These are phyloP conservation scores for Candida mesenterica DNA, from an alignment of 1,139 yeast species.

Conservation along the genomic window DNA sequence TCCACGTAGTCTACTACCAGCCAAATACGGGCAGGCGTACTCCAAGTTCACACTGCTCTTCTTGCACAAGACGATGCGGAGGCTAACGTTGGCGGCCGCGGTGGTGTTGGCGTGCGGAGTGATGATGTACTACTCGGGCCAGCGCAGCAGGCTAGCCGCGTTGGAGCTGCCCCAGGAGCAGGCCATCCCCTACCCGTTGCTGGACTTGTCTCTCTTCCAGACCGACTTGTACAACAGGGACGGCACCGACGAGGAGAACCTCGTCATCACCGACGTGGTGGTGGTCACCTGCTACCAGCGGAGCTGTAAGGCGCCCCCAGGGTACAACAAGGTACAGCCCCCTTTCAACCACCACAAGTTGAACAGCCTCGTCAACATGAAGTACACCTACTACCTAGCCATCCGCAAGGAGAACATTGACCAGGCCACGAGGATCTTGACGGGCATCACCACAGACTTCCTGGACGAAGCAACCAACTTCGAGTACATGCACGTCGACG, in stretches of 20 bases:
- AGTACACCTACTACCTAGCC: constrained; percentile 7
- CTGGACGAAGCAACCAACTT: not conserved
- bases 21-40: too few species aligned
- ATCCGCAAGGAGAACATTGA: constrained; percentile 4
- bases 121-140: too few species aligned
- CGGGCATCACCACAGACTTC: constrained; percentile 2
- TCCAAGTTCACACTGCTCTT: too few species aligned
- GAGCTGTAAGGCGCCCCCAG: constrained; percentile 13
- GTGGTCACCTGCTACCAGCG: constrained; percentile 14
- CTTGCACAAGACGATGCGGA: too few species aligned
- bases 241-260: constrained; percentile 4
- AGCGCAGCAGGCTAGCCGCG: too few species aligned
- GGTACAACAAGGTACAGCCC: constrained; percentile 14
- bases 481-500: constrained; percentile 4
- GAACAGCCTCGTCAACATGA: not conserved
- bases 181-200: constrained; percentile 9
- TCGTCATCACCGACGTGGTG: constrained; percentile 13
- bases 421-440: constrained; percentile 7
- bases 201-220: constrained; percentile 8
- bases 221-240: not conserved
- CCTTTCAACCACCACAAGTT: constrained; percentile 9
- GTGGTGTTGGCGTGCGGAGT: too few species aligned
- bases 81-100: too few species aligned
- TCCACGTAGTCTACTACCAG: too few species aligned
- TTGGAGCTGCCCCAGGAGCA: too few species aligned